Base-by-base conservation (phyloP, 2,329 filamentous ascomycete genomes). In the Hypoxylon rubiginosum region DNA sequence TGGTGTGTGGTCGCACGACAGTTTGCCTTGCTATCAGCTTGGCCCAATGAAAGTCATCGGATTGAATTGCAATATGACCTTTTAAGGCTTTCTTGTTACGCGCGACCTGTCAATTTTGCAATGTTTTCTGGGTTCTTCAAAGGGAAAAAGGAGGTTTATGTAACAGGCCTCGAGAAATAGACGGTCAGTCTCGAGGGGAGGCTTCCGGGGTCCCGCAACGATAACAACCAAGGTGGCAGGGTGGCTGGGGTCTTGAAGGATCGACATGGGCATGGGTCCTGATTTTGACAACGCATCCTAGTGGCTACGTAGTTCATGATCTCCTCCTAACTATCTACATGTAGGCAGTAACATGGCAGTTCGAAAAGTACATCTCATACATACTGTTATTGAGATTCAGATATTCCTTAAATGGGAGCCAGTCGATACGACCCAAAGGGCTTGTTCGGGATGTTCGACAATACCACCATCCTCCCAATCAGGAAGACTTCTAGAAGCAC, bases 231-330 rank as follows among this genome's bases (percentile, higher is more conserved):
- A 36, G 57, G 62, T 26, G 34, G 50, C 54, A 30, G 13, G 57
- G 62, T 26, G 34, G 50, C 54, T 57, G 53, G 21, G 39, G 41
- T 41, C 34, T 11, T 43, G n/a, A 56, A 24, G 61, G 53, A 58
- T 52, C 54, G 58, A 62, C 62, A 52, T 65, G 65, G 62, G 36
- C 46, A 41, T 41, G 21, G 58, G 48, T 51, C 51, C 15, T 24
- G 46, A 30, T 54, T 55, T 24, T 67, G 65, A 67, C 65, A 67
- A 56, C 65, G 32, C 65, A 67, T 62, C 57, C 51, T 48, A 53
- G 30, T 28, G 50, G 50, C n/a, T 46, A 55, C 51, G n/a, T 39
- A 34, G 28, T 56, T 60, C 30, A 34, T 41, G 30, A 55, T 46
- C 36, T 64, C 21, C 32, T 21, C 21, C 32, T 21, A 59, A n/a